These are phyloP conservation scores for Chrysosporium queenslandicum DNA, from an alignment of 2,329 filamentous ascomycete species.

Conservation along the genomic window DNA sequence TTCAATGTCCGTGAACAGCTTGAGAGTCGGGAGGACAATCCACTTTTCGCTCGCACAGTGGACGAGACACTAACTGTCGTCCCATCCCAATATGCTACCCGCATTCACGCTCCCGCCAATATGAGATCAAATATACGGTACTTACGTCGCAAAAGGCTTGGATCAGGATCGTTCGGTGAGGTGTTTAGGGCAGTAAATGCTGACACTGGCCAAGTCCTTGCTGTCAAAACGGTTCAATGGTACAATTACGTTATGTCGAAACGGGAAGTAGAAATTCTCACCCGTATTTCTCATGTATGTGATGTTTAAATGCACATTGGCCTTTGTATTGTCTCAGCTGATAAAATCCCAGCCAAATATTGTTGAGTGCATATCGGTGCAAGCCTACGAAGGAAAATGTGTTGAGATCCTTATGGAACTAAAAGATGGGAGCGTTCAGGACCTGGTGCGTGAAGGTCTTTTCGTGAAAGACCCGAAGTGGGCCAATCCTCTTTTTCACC, in stretches of 20 bases:
- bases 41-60: not conserved
- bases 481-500: slow-evolving; percentile 1
- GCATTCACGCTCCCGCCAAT: no score
- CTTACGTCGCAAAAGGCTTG: no score
- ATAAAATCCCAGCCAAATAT: not conserved
- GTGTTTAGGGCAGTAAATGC: slow-evolving; percentile 12
- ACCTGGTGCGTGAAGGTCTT: not conserved
- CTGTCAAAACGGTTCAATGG: slow-evolving; percentile 15
- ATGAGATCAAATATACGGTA: no score
- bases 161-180: slow-evolving; percentile 18
- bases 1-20: not conserved
- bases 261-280: slow-evolving; percentile 6
- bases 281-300: slow-evolving; percentile 1
- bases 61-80: not conserved
- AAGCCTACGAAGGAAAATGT: not conserved
- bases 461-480: not conserved
- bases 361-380: not conserved
- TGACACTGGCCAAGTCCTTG: slow-evolving; percentile 12
- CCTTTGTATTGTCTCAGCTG: not conserved
- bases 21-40: not conserved
- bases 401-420: slow-evolving; percentile 7
- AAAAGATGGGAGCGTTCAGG: slow-evolving; percentile 2
- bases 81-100: no score
- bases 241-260: no score
- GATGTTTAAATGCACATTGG: not conserved